Base-by-base conservation (phyloP, 208 protist species). In the Leishmania tropica region DNA sequence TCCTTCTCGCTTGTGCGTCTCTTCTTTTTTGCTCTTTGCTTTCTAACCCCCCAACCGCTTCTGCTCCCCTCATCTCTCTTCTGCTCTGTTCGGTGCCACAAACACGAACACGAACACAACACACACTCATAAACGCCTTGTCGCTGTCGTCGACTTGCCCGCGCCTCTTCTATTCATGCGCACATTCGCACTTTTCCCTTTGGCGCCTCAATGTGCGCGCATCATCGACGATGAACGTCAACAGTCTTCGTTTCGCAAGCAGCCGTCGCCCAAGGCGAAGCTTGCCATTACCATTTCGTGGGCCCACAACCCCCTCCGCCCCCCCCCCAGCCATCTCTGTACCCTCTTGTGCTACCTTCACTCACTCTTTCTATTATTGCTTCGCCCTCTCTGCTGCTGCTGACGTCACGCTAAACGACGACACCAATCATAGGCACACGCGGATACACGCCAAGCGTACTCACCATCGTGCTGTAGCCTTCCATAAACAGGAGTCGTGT, bases 111-210 rank as follows among this genome's bases (percentile, higher is more conserved):
- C 37, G 11, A 76, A 76, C 73, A 35, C 21, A 13, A 40, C 37
- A 45, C 42, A 45, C 19, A 58, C 53, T 15, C 51, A 64, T n/a
- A 60, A 51, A 68, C 40, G 35, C n/a, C 28, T 37, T 42, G 15
- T 78, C 35, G 37, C 13, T 10, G 19, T 21, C 1, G 40, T 40
- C 24, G 37, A 37, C 51, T 64, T 60, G 51, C 58, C 35, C 51
- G 8, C 42, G 6, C 13, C n/a, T 78, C 40, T 78, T 42, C 45
- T 24, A 74, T 15, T 17, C 68, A 74, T 74, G 40, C 68, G 35
- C 48, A 75, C n/a, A 75, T 75, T 58, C 17, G 37, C 71, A 51
- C 15, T 45, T 51, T 75, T 75, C 3, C n/a, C n/a, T 53, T 75
- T 56, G n/a, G 28, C 40, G 40, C 17, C 51, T 56, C 45, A 8